Base-by-base conservation (phyloP, 345 rosid genomes). In the Acer negundo region DNA sequence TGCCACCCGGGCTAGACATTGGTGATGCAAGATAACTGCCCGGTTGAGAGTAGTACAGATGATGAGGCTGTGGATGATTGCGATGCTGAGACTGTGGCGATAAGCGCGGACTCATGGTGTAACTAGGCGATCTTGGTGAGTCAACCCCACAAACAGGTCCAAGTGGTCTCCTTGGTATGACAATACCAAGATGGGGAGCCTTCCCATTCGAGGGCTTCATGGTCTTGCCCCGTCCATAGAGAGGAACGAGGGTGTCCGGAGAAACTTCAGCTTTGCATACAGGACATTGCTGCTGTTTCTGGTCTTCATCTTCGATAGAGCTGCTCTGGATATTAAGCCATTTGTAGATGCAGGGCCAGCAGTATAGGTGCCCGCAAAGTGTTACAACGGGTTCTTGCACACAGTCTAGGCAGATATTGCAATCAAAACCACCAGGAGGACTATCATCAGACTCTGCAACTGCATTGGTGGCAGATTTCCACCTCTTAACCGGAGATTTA, bases 301-400 rank as follows among this genome's bases (percentile, higher is more conserved):
- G 73, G 62, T 83, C 85, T 23, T 81, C 77, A 53, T 70, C 82
- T 24, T 87, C 81, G 0, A 80, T 9, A 1, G 88, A 79, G 28
- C 74, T 62, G 67, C 74, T 78, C 55, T 82, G 89, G 31, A 82
- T 79, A 84, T 91, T 77, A 74, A 93, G 95, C 99, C 99, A 95
- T 79, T 82, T 90, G 90, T 96, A 92, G 46, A 94, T 89, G 73
- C 99, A 96, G 11, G 97, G 97, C 98, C 98, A 96, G 77, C 99
- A 96, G 79, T 84, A 96, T 70, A 96, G 92, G 76, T 96, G 99
- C 67, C 99, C 99, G 1, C 98, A 96, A 70, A 89, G 91, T 0
- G 98, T 96, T 1, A 94, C 97, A 62, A 96, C 97, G 0, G 99
- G 98, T 19, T 96, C 98, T 66, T 85, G 92, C 46, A 90, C 99